Percentiles rank a stretch among this genome's conserved stretches.
These are phyloP conservation scores for Hypoxylon sp. DNA, from an alignment of 2,329 filamentous ascomycete species.

Conservation along the genomic window DNA sequence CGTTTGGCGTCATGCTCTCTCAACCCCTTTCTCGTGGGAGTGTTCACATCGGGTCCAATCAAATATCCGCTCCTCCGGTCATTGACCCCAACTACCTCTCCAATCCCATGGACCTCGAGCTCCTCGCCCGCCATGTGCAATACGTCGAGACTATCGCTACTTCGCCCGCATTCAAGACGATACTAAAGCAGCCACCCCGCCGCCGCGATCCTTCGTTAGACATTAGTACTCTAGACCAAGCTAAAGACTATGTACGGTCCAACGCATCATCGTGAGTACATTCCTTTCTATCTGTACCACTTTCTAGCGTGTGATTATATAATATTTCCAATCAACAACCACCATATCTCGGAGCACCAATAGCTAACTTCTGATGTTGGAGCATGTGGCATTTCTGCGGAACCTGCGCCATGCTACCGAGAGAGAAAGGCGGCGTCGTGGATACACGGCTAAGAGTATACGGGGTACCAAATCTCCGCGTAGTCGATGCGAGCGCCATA, in stretches of 20 bases:
- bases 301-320: background rate
- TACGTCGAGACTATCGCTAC: constrained; percentile 28
- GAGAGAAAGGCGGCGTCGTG: constrained; percentile 53
- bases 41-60: constrained; percentile 29
- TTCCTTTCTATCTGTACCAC: too few relatives aligned
- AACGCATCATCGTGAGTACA: constrained; percentile 35
- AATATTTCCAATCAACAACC: too few relatives aligned
- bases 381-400: constrained; percentile 42
- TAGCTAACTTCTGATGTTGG: background rate
- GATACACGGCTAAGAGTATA: constrained; percentile 53
- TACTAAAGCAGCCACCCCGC: constrained; percentile 37
- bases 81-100: constrained; percentile 33
- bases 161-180: constrained; percentile 16
- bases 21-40: constrained; percentile 37
- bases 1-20: constrained; percentile 27
- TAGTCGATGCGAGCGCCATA: constrained; percentile 55
- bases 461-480: constrained; percentile 52
- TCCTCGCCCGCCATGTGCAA: constrained; percentile 30
- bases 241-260: constrained; percentile 25
- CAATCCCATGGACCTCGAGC: constrained; percentile 26
- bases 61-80: constrained; percentile 1
- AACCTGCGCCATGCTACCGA: constrained; percentile 52
- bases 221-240: constrained; percentile 17
- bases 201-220: constrained; percentile 12
- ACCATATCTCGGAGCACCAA: background rate